Conservation (phyloP, 108 stramenopile species). For the Fistulifera pelliculosa region DNA sequence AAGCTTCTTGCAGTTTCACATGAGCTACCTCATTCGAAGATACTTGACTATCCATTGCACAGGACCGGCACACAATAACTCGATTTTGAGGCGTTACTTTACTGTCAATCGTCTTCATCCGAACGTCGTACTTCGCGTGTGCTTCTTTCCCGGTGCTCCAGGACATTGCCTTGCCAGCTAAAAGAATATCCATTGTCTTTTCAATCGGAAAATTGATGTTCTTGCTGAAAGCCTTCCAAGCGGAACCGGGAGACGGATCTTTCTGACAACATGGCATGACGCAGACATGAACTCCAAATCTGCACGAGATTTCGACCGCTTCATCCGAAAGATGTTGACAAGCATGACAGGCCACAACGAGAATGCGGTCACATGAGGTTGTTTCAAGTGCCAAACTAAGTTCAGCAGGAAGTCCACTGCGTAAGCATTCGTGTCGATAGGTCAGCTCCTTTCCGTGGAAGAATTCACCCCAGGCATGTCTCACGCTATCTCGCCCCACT, state of each 20-base stretch:
- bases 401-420: conserved; percentile 59
- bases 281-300: conserved; percentile 44
- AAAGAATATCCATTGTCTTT: conserved; percentile 52
- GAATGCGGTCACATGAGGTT: conserved; percentile 17
- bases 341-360: conserved; percentile 75
- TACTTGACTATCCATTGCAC: background rate
- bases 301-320: conserved; percentile 48
- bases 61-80: conserved; percentile 31
- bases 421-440: conserved; percentile 64
- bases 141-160: conserved; percentile 12
- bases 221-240: conserved; percentile 33
- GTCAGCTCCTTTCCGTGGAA: conserved; percentile 25
- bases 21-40: background rate
- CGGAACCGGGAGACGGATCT: conserved; percentile 29
- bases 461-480: conserved; percentile 29
- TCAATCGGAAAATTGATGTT: conserved; percentile 33
- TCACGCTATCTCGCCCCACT: conserved; percentile 39
- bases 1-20: background rate
- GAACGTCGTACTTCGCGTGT: conserved; percentile 36
- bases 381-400: conserved; percentile 23
- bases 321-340: conserved; percentile 77
- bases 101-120: conserved; percentile 57
- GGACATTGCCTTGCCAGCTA: conserved; percentile 52
- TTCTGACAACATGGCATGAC: conserved; percentile 81
- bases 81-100: conserved; percentile 59